Evolutionary conservation across 179 eudicot species (phyloP).

Genomic region (Silene coronaria): DNA sequence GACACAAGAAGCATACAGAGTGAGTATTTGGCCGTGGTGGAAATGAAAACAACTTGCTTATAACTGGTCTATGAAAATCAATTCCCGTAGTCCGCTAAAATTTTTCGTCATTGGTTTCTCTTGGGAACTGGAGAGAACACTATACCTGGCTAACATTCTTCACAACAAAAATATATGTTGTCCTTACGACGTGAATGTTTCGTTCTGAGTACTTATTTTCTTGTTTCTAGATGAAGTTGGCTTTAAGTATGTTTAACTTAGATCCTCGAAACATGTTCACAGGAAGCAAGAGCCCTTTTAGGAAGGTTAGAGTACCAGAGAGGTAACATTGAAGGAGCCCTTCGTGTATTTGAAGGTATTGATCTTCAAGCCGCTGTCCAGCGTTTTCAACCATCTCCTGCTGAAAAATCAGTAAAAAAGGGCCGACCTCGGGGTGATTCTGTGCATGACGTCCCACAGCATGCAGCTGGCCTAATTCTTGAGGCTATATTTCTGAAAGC

Average conservation of each 20-base stretch:
- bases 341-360: conserved; percentile 48
- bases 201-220: not conserved
- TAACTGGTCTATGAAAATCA: not conserved
- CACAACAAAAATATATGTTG: not conserved
- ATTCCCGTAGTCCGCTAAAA: not conserved
- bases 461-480: conserved; percentile 39
- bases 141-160: not conserved
- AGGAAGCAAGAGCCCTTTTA: conserved; percentile 50
- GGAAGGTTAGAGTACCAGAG: conserved; percentile 45
- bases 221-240: not conserved
- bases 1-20: too few species aligned
- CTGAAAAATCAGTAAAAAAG: conserved; percentile 35
- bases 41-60: not conserved
- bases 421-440: conserved; percentile 31
- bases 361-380: conserved; percentile 45
- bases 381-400: conserved; percentile 35
- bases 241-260: not conserved
- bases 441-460: conserved; percentile 33
- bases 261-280: conserved; percentile 2
- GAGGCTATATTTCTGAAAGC: conserved; percentile 44
- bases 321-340: conserved; percentile 47
- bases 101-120: not conserved
- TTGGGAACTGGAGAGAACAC: not conserved
- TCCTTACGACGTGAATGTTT: not conserved
- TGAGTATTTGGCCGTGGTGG: too few species aligned